Base-by-base conservation (phyloP, 202 grass and related monocot species). In the Zoysia matrella region DNA sequence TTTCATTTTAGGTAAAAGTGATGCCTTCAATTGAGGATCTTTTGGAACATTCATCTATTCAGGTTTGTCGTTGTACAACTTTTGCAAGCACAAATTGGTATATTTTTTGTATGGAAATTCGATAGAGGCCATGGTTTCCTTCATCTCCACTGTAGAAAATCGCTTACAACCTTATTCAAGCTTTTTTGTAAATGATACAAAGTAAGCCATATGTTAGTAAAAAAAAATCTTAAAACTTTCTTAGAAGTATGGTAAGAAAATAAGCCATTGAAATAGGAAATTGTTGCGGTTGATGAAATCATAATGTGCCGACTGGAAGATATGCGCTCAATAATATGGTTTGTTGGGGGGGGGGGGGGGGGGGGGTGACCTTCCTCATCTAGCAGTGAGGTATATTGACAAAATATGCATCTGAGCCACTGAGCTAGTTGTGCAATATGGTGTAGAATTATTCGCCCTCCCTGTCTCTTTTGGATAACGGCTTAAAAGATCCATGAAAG, bases 21-120 rank as follows among this genome's bases (percentile, higher is more conserved):
- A 78, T 83, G 76, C 80, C 82, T 86, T 95, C 92, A 78, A 43
- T 93, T 81, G 78, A 93, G 65, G 56, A 89, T 41, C 88, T 98
- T 73, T 74, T 86, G 74, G 80, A 85, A 63, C 85, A 80, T 79
- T 85, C 78, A 65, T 89, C 84, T 70, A 76, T 94, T 87, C 94
- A 97, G 89, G 92, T 97, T 79, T 81, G 78, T 84, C 40, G 12
- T 76, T 13, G 2, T 48, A 1, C 63, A 80, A 72, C 43, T 4
- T 18, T 63, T 10, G 45, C 3, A 88, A 62, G 30, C 58, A 64
- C 53, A 73, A 75, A 67, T 72, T 58, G 41, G 71, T 81, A 57
- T 58, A 73, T 81, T 42, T 42, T 43, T 79, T 57, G 30, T 36
- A 36, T 36, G 30, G 30, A 36, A 36, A 36, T 36, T 36, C 30